Conservation (phyloP, 2,329 filamentous ascomycete genomes). For the Rutstroemia sp. region DNA sequence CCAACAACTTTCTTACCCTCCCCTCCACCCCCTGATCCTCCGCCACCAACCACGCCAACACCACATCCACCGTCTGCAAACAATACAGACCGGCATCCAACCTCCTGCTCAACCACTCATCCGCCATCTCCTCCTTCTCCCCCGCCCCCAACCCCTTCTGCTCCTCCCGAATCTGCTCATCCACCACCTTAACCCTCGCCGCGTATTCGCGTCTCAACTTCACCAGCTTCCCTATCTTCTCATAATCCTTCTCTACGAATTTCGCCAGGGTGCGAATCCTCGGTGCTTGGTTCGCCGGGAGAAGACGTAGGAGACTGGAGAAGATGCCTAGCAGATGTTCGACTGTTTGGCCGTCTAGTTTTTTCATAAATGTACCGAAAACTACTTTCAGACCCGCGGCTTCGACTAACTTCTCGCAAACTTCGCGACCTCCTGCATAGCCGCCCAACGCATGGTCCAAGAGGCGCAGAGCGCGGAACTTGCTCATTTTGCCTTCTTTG, state of each 20-base stretch:
- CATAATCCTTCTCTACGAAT: slow-evolving; percentile 91
- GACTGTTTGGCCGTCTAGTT: slow-evolving; percentile 55
- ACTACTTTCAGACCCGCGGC: slow-evolving; percentile 76
- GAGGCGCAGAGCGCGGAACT: slow-evolving; percentile 67
- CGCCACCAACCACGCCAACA: slow-evolving; percentile 83
- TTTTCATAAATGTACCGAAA: slow-evolving; percentile 86
- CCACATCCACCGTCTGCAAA: slow-evolving; percentile 74
- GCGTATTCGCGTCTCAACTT: slow-evolving; percentile 65
- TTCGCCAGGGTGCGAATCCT: slow-evolving; percentile 85
- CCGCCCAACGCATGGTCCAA: slow-evolving; percentile 75
- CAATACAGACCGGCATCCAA: slow-evolving; percentile 81
- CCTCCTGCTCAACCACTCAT: slow-evolving; percentile 66
- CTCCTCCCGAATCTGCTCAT: slow-evolving; percentile 54
- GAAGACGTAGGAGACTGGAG: slow-evolving; percentile 67
- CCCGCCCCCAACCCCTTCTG: slow-evolving; percentile 46
- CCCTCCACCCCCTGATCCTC: slow-evolving; percentile 72
- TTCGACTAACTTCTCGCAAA: slow-evolving; percentile 73
- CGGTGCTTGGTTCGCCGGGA: slow-evolving; percentile 70
- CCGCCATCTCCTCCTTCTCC: slow-evolving; percentile 52
- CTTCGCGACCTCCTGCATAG: slow-evolving; percentile 40
- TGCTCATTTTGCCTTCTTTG: slow-evolving; percentile 78
- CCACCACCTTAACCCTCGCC: slow-evolving; percentile 52
- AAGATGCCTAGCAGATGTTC: slow-evolving; percentile 86
- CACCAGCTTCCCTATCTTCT: slow-evolving; percentile 69
- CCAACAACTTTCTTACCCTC: slow-evolving; percentile 56